Base-by-base conservation (phyloP, 176 grass and related monocot species). In the Oryza brachyantha region DNA sequence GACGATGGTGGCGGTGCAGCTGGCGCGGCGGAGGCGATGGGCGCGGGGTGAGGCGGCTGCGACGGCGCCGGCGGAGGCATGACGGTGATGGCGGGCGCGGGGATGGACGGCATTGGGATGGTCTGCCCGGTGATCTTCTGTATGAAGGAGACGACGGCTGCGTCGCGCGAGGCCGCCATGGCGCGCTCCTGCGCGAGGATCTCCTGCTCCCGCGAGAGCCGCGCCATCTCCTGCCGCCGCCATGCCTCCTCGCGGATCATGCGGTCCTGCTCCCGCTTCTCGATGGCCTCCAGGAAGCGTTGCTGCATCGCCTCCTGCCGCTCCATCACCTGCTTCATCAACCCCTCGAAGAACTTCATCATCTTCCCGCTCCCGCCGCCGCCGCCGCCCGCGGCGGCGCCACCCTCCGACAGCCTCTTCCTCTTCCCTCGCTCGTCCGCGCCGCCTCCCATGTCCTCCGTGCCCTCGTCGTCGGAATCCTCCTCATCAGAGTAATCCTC, bases 181-280 rank as follows among this genome's bases (percentile, higher is more conserved):
- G 86, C 74, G 28, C 96, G 92, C 72, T 99, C 96, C 66, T 99
- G 88, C 14, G 84, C 86, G 9, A 96, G 81, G 66, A 99, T 84
- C 80, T 99, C 96, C 86, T 96, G 96, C 68, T 99, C 96, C 14
- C 90, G 90, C 19, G 71, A 82, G 31, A 95, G 90, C 28, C 92
- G 87, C 13, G 84, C 76, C 86, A 95, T 95, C 88, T 99, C 96
- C 86, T 99, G 96, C 75, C 90, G 74, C 64, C 92, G 73, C 96
- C 96, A 99, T 16, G 96, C 96, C 75, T 99, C 96, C 78, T 99
- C 96, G 22, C 96, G 88, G 61, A 93, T 96, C 92, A 95, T 95
- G 65, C 96, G 85, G 43, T 99, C 96, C 84, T 96, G 92, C 60
- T 96, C 92, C 1, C 96, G 81, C 76, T 93, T 99, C 84, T 99